Evolutionary conservation across 1,284 basidiomycete genomes (phyloP), one percentile per base, ranked within the genome.

Genomic region (Cystobasidium sp.): DNA sequence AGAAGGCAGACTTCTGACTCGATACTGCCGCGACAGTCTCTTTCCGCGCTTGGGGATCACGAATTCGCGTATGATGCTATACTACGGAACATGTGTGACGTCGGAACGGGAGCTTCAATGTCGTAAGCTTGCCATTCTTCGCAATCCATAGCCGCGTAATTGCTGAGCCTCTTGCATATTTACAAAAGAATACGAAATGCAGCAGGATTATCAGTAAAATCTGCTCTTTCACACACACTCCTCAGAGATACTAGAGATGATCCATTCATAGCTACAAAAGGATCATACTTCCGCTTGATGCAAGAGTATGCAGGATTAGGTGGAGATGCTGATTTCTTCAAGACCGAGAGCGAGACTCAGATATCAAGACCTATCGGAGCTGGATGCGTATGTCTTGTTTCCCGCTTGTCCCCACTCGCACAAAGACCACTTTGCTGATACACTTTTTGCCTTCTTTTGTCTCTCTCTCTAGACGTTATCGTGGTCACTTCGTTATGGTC

Each of bases 31-130:
- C 0, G n/a, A 0, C 76, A 80, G 80, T 83, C 81, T 68, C 80
- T 80, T 72, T 82, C 82, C 20, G 78, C 76, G 56, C 83, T 78
- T 78, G 91, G 91, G 1, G 82, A 85, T 53, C 91, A 94, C 80
- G 91, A 94, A 80, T 77, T 93, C 31, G 87, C 88, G 6, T 96
- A 95, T 78, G 92, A 96, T 81, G 88, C 88, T 41, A 88, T 91
- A 0, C 82, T 91, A 69, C 85, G 94, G 62, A 88, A 92, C 76
- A 86, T 97, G 39, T 86, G 88, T 12, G 86, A 87, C 62, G 85
- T 97, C 22, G 84, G 86, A 0, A 88, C 91, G 0, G 86, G 86
- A 0, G 94, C 93, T 16, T 94, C 92, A 4, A 85, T 93, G 43
- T 91, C 90, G 91, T 92, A 76, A 75, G 85, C 82, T 52, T 20